phyloP scores from a whole-genome alignment of 2,329 filamentous ascomycete genomes.

The Aureobasidium sp. region DNA sequence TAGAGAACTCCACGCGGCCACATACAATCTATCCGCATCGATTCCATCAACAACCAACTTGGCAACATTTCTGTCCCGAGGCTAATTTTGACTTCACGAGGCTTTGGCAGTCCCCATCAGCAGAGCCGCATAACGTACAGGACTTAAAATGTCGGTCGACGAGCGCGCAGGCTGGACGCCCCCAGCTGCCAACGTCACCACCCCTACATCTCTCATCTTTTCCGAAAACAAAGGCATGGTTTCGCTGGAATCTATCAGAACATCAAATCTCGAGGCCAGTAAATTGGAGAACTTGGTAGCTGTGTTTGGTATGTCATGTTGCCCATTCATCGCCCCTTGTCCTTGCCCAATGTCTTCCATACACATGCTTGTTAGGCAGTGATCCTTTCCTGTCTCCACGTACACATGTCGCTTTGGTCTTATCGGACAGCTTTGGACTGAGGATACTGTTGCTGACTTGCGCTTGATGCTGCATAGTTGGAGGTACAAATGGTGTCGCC shows the following conservation, averaged over 20 bases:
- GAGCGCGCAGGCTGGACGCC: conserved; percentile 6
- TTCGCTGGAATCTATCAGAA: conserved; percentile 23
- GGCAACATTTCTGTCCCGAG: background rate
- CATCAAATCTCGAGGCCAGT: conserved; percentile 25
- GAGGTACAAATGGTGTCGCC: conserved; percentile 38
- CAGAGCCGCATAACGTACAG: background rate
- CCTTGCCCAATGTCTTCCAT: background rate
- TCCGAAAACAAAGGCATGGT: conserved; percentile 17
- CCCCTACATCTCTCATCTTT: conserved; percentile 16
- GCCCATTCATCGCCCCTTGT: background rate
- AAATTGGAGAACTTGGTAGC: conserved; percentile 25
- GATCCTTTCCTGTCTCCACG: background rate
- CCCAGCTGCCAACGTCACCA: background rate
- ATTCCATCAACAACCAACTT: background rate
- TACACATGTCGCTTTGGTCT: background rate
- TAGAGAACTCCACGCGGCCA: background rate
- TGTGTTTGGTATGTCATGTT: conserved; percentile 23
- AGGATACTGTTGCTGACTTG: background rate
- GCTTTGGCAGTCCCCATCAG: background rate
- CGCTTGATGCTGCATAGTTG: conserved; percentile 22
- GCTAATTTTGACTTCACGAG: background rate
- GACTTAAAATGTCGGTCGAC: background rate
- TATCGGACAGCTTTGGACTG: background rate
- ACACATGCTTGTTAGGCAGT: background rate
- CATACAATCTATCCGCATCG: background rate